Evolutionary conservation across 306 rosid genomes (phyloP), one percentile per base, ranked within the genome.

Genomic region (Vigna nakashimae): DNA sequence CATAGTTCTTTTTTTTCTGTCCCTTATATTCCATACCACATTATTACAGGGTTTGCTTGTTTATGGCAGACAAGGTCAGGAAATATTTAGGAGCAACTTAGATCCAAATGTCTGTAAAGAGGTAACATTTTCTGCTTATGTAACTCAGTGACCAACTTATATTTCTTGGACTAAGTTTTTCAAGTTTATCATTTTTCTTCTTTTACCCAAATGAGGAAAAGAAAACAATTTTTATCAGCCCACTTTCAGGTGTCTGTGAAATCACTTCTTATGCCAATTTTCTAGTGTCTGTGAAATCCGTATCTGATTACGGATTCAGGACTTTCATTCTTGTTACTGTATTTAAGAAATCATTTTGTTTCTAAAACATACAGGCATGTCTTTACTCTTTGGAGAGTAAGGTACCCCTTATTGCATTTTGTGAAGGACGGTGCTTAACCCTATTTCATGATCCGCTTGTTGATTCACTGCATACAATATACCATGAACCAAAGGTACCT

Each of bases 401-500:
- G 78, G 87, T 89, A 83, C 98, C 98, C 30, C 86, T 95, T 51
- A 75, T 95, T 70, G 97, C 97, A 22, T 95, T 90, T 84, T 69
- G 90, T 66, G 86, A 78, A 86, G 95, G 88, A 40, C 98, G 93
- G 75, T 95, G 98, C 89, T 87, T 95, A 65, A 83, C 98, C 69
- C 85, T 95, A 46, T 95, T 92, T 86, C 85, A 91, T 58, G 93
- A 95, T 82, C 97, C 97, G 1, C 82, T 85, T 40, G 86, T 93
- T 56, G 90, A 95, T 82, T 87, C 91, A 17, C 69, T 92, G 77
- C 98, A 92, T 82, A 84, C 92, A 51, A 9, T 79, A 77, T 95
- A 92, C 77, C 95, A 81, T 71, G 98, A 95, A 87, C 98, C 98
- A 24, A 92, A 91, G 98, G 98, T 94, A 84, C 52, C 48, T 71